These are phyloP conservation scores for Filosporella fistucella DNA, from an alignment of 495 filamentous ascomycete genomes.

Conservation along the genomic window DNA sequence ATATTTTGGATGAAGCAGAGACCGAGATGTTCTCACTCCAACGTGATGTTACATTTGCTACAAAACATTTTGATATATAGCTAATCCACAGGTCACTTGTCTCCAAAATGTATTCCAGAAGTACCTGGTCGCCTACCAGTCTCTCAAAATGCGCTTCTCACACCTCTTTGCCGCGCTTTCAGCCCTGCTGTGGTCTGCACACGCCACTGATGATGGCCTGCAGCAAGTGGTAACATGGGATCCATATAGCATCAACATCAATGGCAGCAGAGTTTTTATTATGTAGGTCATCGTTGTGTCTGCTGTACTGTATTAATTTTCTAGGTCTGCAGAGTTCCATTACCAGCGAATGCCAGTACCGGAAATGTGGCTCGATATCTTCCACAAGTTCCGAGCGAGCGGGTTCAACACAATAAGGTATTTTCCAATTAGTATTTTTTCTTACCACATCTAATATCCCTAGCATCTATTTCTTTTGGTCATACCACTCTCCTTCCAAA, in stretches of 20 bases:
- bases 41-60: no score
- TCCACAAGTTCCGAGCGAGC: constrained; percentile 54
- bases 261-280: constrained; percentile 47
- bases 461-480: constrained; percentile 52
- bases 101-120: neutral
- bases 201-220: constrained; percentile 18
- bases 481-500: constrained; percentile 47
- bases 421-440: neutral
- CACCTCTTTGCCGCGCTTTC: constrained; percentile 12
- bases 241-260: constrained; percentile 45
- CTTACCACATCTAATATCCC: no score
- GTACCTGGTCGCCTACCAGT: no score
- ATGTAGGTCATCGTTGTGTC: constrained; percentile 23
- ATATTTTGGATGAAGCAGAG: no score
- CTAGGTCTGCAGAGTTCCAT: constrained; percentile 50
- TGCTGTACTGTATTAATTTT: neutral
- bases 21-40: no score
- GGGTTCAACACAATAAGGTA: constrained; percentile 48
- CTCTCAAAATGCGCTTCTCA: constrained; percentile 17
- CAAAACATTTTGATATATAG: constrained; percentile 13
- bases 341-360: constrained; percentile 55
- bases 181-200: constrained; percentile 13
- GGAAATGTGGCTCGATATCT: constrained; percentile 46
- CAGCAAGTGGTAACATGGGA: constrained; percentile 34
- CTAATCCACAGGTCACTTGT: constrained; percentile 2